Evolutionary conservation across 306 rosid genomes (phyloP).

Genomic region (Gillenia trifoliata): DNA sequence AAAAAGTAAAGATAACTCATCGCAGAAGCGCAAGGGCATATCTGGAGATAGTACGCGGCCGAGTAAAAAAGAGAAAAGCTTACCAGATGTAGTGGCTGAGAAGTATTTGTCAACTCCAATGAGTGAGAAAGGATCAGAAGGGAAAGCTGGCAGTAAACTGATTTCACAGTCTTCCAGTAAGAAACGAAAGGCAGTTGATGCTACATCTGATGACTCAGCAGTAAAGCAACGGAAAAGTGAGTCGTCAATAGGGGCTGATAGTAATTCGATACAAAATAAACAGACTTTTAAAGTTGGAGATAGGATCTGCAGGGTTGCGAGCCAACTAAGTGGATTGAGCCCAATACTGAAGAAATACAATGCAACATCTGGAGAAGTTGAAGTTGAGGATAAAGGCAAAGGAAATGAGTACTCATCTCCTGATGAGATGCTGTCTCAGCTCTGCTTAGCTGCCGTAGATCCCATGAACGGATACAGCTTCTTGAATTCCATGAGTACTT

Average conservation of each 20-base stretch:
- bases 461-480: slow-evolving; percentile 31
- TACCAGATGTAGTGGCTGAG: slow-evolving; percentile 40
- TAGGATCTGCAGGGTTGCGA: slow-evolving; percentile 43
- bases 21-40: slow-evolving; percentile 27
- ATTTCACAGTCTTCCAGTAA: slow-evolving; percentile 15
- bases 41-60: slow-evolving; percentile 10
- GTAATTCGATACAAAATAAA: slow-evolving; percentile 10
- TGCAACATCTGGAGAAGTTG: slow-evolving; percentile 17
- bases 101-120: slow-evolving; percentile 19
- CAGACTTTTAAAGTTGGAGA: slow-evolving; percentile 46
- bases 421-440: slow-evolving; percentile 41
- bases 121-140: slow-evolving; percentile 17
- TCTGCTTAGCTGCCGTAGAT: slow-evolving; percentile 43
- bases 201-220: slow-evolving; percentile 18
- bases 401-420: slow-evolving; percentile 26
- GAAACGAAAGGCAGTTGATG: slow-evolving; percentile 34
- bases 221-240: slow-evolving; percentile 5
- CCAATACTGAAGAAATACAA: slow-evolving; percentile 32
- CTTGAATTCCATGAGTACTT: slow-evolving; percentile 18
- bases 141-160: slow-evolving; percentile 21
- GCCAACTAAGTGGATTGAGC: slow-evolving; percentile 37
- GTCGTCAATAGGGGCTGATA: not conserved
- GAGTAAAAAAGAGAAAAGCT: slow-evolving; percentile 32
- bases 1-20: slow-evolving; percentile 10
- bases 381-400: not conserved